These are phyloP conservation scores for Hibiscus syriacus DNA, from an alignment of 345 rosid genomes.

Conservation along the genomic window DNA sequence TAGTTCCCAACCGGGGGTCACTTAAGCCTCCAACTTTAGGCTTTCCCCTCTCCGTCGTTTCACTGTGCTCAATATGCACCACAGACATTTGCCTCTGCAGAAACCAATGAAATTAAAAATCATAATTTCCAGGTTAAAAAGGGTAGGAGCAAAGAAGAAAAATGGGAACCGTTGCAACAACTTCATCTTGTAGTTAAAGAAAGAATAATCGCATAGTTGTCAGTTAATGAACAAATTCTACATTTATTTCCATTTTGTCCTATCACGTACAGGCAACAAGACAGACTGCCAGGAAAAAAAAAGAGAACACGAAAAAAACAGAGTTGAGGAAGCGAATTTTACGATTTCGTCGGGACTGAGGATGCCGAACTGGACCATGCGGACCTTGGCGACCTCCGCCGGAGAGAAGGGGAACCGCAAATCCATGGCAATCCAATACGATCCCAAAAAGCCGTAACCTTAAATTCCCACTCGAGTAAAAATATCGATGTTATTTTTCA, in stretches of 20 bases:
- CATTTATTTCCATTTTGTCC: not conserved
- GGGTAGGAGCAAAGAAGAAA: not conserved
- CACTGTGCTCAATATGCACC: slow-evolving; percentile 75
- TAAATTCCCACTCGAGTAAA: not conserved
- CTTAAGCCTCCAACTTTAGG: slow-evolving; percentile 80
- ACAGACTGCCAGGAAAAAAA: not conserved
- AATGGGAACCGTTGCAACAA: too few species aligned
- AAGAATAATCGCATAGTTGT: not conserved
- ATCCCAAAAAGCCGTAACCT: not conserved
- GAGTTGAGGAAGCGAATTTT: slow-evolving; percentile 22
- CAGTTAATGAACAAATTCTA: not conserved
- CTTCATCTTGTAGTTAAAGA: too few species aligned
- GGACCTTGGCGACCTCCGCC: slow-evolving; percentile 93
- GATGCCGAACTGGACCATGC: slow-evolving; percentile 84
- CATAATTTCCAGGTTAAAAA: not conserved
- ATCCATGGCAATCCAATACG: slow-evolving; percentile 35
- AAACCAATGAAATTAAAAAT: not conserved
- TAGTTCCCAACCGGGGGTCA: slow-evolving; percentile 83
- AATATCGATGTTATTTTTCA: not conserved
- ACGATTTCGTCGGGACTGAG: slow-evolving; percentile 96
- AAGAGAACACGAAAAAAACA: not conserved
- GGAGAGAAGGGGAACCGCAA: slow-evolving; percentile 76
- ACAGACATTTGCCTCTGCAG: slow-evolving; percentile 97
- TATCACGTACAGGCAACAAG: slow-evolving; percentile 8
- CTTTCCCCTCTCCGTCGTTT: slow-evolving; percentile 91